Evolutionary conservation across 305 asterid species (phyloP), one percentile per base, ranked within the genome.

Genomic region (Rubia tinctorum): DNA sequence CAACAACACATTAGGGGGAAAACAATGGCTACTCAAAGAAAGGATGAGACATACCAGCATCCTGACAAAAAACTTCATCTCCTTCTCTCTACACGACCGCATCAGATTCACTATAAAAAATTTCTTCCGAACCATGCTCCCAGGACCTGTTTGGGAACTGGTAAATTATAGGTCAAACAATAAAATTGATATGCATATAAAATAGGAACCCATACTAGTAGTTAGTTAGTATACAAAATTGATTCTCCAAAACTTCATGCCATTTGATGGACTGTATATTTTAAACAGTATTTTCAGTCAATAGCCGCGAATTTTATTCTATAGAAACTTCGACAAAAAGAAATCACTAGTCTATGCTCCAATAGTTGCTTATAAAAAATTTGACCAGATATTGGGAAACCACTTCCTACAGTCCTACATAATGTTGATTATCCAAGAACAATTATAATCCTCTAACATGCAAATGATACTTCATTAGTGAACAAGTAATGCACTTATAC

Each of bases 81-180:
- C 98, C 89, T 86, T 91, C 81, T 91, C 98, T 86, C 96, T 85
- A 80, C 97, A 91, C 55, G 98, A 89, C 78, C 96, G 77, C 96
- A 93, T 80, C 80, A 93, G 98, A 83, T 88, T 87, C 86, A 91
- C 81, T 70, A 93, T 81, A 65, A 93, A 90, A 81, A 85, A 81
- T 82, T 89, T 91, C 93, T 87, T 93, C 84, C 90, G 88, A 75
- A 42, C 65, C 60, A 88, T 84, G 79, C 98, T 93, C 79, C 96
- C 95, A 80, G 80, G 88, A 80, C 98, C 98, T 87, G 97, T 81
- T 88, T 93, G 97, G 73, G 82, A 91, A 87, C 98, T 93, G 96
- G 83, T 76, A 65, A 80, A 89, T 79, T 79, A 80, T 78, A 83
- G 75, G 80, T 79, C 66, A 72, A 73, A 53, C 64, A 37, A 62